Percentiles rank a stretch among this genome's conserved stretches.
Conservation (phyloP, 345 rosid genomes). For the Eucalyptus brandiana region DNA sequence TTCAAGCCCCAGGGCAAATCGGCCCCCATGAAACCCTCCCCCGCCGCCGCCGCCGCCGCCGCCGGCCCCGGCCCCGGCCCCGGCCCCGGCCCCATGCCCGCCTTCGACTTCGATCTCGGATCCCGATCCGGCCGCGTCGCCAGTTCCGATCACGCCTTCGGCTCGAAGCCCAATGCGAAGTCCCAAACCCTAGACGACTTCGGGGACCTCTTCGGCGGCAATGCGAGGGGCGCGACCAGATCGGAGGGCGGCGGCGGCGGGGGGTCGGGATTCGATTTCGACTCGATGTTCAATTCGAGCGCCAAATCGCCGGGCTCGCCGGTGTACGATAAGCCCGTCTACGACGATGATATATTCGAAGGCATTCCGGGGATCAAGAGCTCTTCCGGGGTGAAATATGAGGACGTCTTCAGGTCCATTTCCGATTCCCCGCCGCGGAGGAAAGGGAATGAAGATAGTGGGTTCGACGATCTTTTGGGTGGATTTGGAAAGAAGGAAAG, state of each 20-base stretch:
- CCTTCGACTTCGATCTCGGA: constrained; percentile 7
- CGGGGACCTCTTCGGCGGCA: constrained; percentile 13
- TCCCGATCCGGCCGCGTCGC: background rate
- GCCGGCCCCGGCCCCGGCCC: background rate
- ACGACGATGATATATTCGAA: constrained; percentile 32
- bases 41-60: background rate
- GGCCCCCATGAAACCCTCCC: constrained; percentile 31
- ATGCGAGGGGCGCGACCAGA: constrained; percentile 1
- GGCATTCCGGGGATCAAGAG: constrained; percentile 32
- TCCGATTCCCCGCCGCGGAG: background rate
- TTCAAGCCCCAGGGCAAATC: constrained; percentile 37
- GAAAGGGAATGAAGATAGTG: background rate
- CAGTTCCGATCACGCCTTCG: constrained; percentile 6
- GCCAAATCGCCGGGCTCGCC: constrained; percentile 14
- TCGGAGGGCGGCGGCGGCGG: background rate
- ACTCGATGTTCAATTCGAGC: constrained; percentile 12
- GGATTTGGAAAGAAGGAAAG: constrained; percentile 16
- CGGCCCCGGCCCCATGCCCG: background rate
- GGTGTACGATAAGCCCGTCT: constrained; percentile 33
- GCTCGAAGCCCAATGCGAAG: background rate
- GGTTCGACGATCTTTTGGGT: constrained; percentile 26
- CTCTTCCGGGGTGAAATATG: constrained; percentile 6
- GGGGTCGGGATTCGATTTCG: constrained; percentile 10
- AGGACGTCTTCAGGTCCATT: constrained; percentile 9
- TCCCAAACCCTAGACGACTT: constrained; percentile 2